phyloP scores from a whole-genome alignment of 495 filamentous ascomycete species.

The Penicillium cinerascens region DNA sequence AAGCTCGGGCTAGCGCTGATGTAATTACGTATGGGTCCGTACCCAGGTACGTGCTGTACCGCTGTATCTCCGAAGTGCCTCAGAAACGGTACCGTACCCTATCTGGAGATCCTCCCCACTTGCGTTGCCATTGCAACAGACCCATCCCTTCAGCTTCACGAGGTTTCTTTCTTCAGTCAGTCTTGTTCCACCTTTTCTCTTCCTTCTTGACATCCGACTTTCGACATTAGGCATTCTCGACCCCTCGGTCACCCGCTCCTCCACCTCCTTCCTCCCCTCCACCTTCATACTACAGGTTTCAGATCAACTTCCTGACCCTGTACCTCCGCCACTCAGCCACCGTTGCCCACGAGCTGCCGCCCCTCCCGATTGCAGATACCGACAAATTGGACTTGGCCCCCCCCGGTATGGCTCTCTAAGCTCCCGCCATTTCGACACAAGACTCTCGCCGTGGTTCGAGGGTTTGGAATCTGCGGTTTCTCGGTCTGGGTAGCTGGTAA shows the following conservation, averaged over 20 bases:
- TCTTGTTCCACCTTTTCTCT: conserved; percentile 29
- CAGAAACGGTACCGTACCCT: conserved; percentile 17
- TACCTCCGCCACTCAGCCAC: conserved; percentile 14
- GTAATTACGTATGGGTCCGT: neutral
- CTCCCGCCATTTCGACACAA: conserved; percentile 4
- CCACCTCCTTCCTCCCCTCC: neutral
- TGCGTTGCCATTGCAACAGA: conserved; percentile 54
- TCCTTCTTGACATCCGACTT: conserved; percentile 11
- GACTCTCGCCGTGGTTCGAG: conserved; percentile 14
- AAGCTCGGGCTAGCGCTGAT: neutral
- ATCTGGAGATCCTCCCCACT: conserved; percentile 49
- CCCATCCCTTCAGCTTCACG: conserved; percentile 50
- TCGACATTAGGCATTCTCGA: conserved; percentile 14
- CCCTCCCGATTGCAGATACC: conserved; percentile 23
- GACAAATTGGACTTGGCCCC: conserved; percentile 5
- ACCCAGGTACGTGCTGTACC: neutral
- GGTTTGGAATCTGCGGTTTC: conserved; percentile 11
- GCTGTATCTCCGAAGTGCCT: neutral
- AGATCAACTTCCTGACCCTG: neutral
- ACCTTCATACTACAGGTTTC: neutral
- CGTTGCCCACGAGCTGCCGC: conserved; percentile 24
- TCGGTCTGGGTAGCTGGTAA: conserved; percentile 1
- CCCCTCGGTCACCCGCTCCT: neutral
- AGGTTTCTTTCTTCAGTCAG: conserved; percentile 35
- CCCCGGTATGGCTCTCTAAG: conserved; percentile 19